Base-by-base conservation (phyloP, 495 filamentous ascomycete species). In the Penicillium turbatum region DNA sequence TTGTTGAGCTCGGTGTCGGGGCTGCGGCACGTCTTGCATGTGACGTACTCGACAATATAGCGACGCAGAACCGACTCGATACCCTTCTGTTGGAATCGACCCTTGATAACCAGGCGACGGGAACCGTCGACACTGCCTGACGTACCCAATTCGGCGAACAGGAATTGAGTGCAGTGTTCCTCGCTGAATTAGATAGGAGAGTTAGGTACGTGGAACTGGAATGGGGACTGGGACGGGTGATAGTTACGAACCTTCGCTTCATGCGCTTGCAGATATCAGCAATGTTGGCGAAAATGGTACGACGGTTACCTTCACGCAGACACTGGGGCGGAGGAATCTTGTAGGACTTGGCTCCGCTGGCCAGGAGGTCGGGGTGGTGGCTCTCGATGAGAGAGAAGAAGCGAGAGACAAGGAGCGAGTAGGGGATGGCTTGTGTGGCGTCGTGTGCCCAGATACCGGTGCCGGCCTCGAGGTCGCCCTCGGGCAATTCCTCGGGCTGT, bases 251-350 rank as follows among this genome's bases (percentile, higher is more conserved):
- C 47, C 43, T 46, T 34, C 93, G 82, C 85, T 98, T 98, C 92
- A 98, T 93, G 53, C 89, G 81, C 75, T 88, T 88, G 75, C 84
- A 87, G 59, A 95, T 95, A 67, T 95, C 90, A 53, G 87, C 80
- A 62, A 98, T 90, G 77, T 98, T 98, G 73, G 93, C 93, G 68
- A 97, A 98, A 63, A 97, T 95, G 47, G 93, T 97, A 87, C 96
- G 96, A 82, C 96, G 96, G 83, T 97, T 97, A 69, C 93, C 93
- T 89, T 98, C 95, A 75, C 95, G 91, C 41, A 97, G 80, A 74
- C 92, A 96, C 77, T 98, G 95, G n/a, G 93, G 93, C 11, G 93
- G 93, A 15, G 93, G 95, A 62, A 98, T 98, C 81, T 97, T 97
- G 80, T 98, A 98, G 64, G 87, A 92, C 75, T 88, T 89, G 55